Conservation (phyloP, 2,329 filamentous ascomycete genomes). For the Emmonsiellopsis sp. region DNA sequence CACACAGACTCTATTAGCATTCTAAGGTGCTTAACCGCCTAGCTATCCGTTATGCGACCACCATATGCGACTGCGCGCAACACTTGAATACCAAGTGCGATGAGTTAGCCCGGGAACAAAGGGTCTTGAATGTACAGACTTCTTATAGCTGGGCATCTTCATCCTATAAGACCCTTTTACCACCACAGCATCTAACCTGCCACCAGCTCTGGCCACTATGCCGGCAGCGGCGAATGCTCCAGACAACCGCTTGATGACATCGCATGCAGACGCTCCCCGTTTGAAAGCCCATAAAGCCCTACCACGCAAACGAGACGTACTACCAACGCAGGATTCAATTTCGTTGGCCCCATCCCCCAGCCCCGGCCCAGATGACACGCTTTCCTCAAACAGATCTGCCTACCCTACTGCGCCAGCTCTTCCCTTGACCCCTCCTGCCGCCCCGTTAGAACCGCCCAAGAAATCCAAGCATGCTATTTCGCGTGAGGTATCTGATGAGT, state of each 20-base stretch:
- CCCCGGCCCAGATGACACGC: slow-evolving; percentile 16
- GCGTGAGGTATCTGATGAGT: slow-evolving; percentile 12
- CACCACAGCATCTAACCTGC: background rate
- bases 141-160: background rate
- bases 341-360: slow-evolving; percentile 16
- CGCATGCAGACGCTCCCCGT: slow-evolving; percentile 18
- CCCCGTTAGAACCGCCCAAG: slow-evolving; percentile 15
- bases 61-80: background rate
- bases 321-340: slow-evolving; percentile 13
- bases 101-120: background rate
- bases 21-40: background rate
- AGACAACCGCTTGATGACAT: background rate
- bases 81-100: background rate
- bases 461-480: slow-evolving; percentile 9
- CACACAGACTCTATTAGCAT: background rate
- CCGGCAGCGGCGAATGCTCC: background rate
- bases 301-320: slow-evolving; percentile 25
- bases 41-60: background rate
- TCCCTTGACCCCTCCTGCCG: slow-evolving; percentile 31
- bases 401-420: slow-evolving; percentile 21
- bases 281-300: slow-evolving; percentile 35
- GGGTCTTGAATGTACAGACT: background rate
- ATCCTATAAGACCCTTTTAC: background rate
- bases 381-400: slow-evolving; percentile 15
- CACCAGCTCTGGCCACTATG: background rate